Evolutionary conservation across 192 early-diverging fungal species (phyloP).

Genomic region (Entophlyctis luteolus): DNA sequence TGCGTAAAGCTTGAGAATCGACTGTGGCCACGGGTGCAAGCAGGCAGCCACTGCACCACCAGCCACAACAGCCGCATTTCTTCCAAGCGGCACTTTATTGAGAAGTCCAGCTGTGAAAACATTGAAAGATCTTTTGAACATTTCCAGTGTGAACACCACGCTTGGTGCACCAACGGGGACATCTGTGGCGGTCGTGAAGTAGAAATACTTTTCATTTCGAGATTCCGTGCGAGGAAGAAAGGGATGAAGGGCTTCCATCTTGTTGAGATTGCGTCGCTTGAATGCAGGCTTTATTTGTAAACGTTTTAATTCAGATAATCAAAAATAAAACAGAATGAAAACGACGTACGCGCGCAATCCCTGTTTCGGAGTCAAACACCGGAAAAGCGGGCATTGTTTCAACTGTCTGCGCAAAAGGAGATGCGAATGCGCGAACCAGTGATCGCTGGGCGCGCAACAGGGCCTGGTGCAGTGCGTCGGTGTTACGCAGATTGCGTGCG

Average conservation of each 20-base stretch:
- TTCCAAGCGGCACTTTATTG: background rate
- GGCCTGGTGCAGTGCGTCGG: background rate
- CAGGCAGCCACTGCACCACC: constrained; percentile 31
- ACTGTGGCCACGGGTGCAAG: constrained; percentile 25
- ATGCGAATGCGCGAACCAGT: background rate
- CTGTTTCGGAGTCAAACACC: constrained; percentile 4
- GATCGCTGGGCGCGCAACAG: background rate
- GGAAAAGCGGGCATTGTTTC: background rate
- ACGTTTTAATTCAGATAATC: no score
- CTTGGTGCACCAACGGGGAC: constrained; percentile 10
- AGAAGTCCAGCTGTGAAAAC: constrained; percentile 32
- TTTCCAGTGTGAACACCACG: constrained; percentile 13
- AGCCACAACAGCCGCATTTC: constrained; percentile 19
- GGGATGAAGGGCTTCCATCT: constrained; percentile 12
- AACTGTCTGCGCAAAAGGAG: background rate
- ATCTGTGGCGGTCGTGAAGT: background rate
- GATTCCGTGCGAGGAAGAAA: background rate
- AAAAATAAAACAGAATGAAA: background rate
- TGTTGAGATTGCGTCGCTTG: background rate
- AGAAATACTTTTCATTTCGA: background rate
- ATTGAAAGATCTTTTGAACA: constrained; percentile 23
- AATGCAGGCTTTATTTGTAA: background rate
- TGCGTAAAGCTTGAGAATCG: constrained; percentile 9
- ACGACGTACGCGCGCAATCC: background rate
- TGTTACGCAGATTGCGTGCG: background rate